These are phyloP conservation scores for Corymbia citriodora DNA, from an alignment of 441 rosid genomes.

Conservation along the genomic window DNA sequence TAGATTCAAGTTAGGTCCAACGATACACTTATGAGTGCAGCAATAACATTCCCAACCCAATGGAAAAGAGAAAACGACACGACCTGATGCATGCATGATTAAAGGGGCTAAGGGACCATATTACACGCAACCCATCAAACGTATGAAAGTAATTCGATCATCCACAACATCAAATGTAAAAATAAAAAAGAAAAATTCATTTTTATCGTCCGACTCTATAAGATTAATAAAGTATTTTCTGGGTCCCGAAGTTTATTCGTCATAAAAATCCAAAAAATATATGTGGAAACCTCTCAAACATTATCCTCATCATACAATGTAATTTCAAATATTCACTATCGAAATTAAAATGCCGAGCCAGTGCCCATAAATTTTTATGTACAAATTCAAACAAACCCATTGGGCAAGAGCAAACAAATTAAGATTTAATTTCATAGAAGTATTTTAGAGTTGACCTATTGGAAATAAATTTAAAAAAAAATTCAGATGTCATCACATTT, in stretches of 20 bases:
- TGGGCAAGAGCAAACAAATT: too few species aligned
- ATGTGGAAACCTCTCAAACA: background rate
- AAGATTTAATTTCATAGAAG: too few species aligned
- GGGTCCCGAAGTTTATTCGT: background rate
- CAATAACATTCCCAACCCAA: background rate
- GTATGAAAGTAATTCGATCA: background rate
- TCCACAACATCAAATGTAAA: background rate
- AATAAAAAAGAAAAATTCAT: too few species aligned
- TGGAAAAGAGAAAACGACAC: background rate
- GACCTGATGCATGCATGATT: background rate
- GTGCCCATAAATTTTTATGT: background rate
- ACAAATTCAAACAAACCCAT: too few species aligned
- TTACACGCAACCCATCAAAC: background rate
- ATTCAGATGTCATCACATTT: background rate
- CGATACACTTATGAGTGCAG: too few species aligned
- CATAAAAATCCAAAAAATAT: background rate
- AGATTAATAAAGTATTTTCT: too few species aligned
- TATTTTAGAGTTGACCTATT: background rate
- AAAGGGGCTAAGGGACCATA: background rate
- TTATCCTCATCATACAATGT: too few species aligned
- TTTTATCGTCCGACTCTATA: too few species aligned
- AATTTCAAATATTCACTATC: background rate
- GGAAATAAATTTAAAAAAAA: background rate
- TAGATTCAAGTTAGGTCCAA: background rate
- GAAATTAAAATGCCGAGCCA: too few species aligned